A percentile compares a stretch with the other conserved stretches of the same genome.
Conservation (phyloP, 2,329 filamentous ascomycete genomes). For the Colletotrichum endophyticum region DNA sequence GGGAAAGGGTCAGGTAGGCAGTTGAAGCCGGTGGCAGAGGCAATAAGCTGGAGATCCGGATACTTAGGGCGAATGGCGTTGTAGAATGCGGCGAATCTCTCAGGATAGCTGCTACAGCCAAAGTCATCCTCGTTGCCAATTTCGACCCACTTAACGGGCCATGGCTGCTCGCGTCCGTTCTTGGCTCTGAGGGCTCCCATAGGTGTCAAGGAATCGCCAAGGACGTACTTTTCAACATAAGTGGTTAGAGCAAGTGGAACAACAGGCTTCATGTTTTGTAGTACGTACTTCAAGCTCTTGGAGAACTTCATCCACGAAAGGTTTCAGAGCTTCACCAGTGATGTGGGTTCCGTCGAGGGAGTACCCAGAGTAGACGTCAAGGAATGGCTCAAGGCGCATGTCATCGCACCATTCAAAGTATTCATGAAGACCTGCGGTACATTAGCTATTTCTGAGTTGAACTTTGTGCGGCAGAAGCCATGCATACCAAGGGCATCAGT, state of each 20-base stretch:
- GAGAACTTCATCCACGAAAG: neutral
- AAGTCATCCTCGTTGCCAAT: neutral
- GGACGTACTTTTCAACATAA: neutral
- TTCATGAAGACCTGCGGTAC: neutral
- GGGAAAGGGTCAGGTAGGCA: neutral
- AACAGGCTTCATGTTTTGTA: neutral
- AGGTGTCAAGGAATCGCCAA: neutral
- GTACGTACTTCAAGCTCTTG: neutral
- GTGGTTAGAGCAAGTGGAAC: neutral
- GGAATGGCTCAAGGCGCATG: neutral
- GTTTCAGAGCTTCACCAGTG: neutral
- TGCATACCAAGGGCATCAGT: neutral
- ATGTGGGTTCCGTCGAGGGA: neutral
- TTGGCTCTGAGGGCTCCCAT: neutral
- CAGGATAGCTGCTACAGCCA: neutral
- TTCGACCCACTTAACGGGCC: neutral
- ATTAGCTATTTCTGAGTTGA: neutral
- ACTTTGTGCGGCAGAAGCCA: neutral
- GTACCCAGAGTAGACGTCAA: neutral
- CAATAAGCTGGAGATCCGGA: neutral
- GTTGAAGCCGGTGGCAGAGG: neutral
- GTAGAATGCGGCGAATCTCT: neutral
- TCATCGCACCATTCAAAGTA: neutral
- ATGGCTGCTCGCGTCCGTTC: neutral
- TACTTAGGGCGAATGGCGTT: neutral